Conservation (phyloP, 2,329 filamentous ascomycete species). For the Pseudocercospora macadamiae region DNA sequence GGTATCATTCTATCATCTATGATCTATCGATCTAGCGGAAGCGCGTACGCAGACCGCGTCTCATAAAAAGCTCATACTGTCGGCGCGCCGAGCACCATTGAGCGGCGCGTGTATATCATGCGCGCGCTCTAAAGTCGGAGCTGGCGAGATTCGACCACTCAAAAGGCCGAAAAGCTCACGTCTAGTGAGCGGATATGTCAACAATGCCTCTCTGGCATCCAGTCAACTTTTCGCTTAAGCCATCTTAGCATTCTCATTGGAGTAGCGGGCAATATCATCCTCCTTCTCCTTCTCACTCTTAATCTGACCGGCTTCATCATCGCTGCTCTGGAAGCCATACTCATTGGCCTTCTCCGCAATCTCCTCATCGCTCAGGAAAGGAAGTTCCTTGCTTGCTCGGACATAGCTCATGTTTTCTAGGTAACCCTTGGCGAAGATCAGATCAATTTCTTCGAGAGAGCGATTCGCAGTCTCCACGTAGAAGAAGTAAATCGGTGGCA, state of each 20-base stretch:
- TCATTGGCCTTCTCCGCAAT: constrained; percentile 34
- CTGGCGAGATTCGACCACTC: neutral
- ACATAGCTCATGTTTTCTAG: constrained; percentile 39
- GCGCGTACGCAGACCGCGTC: constrained; percentile 15
- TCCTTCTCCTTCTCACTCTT: constrained; percentile 31
- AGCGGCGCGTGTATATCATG: neutral
- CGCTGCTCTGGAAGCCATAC: constrained; percentile 38
- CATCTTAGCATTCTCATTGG: constrained; percentile 20
- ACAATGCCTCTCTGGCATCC: neutral
- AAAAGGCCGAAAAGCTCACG: neutral
- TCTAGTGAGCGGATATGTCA: neutral
- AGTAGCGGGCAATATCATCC: constrained; percentile 13
- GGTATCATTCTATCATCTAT: constrained; percentile 12
- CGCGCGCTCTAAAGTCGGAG: neutral
- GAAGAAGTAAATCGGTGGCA: constrained; percentile 38
- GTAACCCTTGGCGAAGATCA: constrained; percentile 37
- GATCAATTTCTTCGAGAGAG: constrained; percentile 40
- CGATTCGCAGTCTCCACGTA: constrained; percentile 38
- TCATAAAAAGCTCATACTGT: neutral
- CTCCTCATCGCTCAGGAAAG: constrained; percentile 36
- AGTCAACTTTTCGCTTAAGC: neutral
- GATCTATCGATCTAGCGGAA: constrained; percentile 9
- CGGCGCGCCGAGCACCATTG: neutral
- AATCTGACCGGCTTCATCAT: constrained; percentile 38
- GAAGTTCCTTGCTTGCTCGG: constrained; percentile 40